Evolutionary conservation across 2,329 filamentous ascomycete genomes (phyloP).

Genomic region (Acrodontium crateriforme): DNA sequence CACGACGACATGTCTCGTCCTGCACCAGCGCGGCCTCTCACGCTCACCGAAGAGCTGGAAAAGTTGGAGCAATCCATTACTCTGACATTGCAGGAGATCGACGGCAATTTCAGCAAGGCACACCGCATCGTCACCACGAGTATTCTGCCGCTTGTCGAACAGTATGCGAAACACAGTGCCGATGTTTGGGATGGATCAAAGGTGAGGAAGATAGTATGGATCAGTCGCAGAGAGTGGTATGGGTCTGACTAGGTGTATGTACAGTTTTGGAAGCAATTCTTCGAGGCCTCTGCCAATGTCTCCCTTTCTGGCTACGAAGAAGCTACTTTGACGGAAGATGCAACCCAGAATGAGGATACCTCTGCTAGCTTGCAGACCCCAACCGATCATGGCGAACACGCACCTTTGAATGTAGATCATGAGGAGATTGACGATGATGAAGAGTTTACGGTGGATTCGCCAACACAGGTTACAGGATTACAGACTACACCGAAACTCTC

Average conservation of each 20-base stretch:
- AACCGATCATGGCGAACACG: slow-evolving; percentile 4
- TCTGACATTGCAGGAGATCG: slow-evolving; percentile 93
- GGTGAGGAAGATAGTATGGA: too few species aligned
- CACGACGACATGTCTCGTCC: slow-evolving; percentile 1
- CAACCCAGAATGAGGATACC: slow-evolving; percentile 27
- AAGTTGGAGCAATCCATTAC: slow-evolving; percentile 95
- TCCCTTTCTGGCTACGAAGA: slow-evolving; percentile 92
- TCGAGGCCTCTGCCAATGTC: slow-evolving; percentile 94
- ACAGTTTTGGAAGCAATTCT: slow-evolving; percentile 99
- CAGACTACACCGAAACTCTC: slow-evolving; percentile 47
- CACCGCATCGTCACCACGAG: slow-evolving; percentile 91
- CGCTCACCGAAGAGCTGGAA: slow-evolving; percentile 88
- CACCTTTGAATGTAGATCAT: background rate
- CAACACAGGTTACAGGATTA: slow-evolving; percentile 30
- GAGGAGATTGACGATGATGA: slow-evolving; percentile 21
- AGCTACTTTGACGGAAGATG: slow-evolving; percentile 45
- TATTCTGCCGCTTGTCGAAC: slow-evolving; percentile 84
- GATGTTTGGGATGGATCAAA: slow-evolving; percentile 96
- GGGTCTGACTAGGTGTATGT: too few species aligned
- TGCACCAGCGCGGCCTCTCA: slow-evolving; percentile 43
- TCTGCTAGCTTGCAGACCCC: slow-evolving; percentile 17
- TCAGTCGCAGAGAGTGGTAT: too few species aligned
- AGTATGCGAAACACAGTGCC: slow-evolving; percentile 86
- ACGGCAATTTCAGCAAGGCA: slow-evolving; percentile 93
- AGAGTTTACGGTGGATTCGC: slow-evolving; percentile 54